Conservation (phyloP, 2,329 filamentous ascomycete genomes). For the Colletotrichum tamarilloi region DNA sequence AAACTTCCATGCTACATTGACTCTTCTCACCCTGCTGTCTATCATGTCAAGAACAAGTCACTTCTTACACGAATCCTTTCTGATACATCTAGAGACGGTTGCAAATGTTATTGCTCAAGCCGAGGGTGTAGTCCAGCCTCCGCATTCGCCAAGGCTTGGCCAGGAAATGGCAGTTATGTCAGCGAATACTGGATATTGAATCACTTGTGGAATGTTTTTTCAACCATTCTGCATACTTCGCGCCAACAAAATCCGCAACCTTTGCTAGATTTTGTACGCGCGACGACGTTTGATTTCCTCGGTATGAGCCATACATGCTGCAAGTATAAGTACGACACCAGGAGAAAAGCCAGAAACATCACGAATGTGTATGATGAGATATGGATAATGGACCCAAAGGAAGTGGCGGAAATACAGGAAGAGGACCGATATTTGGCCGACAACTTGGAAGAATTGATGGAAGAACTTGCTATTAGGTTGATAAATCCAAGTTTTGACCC, state of each 20-base stretch:
- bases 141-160: background rate
- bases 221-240: no score
- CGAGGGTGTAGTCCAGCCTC: background rate
- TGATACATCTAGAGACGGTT: background rate
- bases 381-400: background rate
- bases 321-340: background rate
- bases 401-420: background rate
- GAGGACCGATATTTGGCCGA: background rate
- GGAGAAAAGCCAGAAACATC: no score
- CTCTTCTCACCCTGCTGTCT: background rate
- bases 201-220: no score
- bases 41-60: no score
- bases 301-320: background rate
- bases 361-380: no score
- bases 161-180: no score
- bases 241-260: background rate
- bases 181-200: no score
- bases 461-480: background rate
- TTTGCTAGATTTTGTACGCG: background rate
- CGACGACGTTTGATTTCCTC: background rate
- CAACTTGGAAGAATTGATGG: background rate
- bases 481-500: background rate
- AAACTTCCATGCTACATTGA: background rate
- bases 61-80: background rate
- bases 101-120: background rate